A percentile compares a stretch with the other conserved stretches of the same genome.
These are phyloP conservation scores for Pythium apleroticum DNA, from an alignment of 352 stramenopile species.

Conservation along the genomic window DNA sequence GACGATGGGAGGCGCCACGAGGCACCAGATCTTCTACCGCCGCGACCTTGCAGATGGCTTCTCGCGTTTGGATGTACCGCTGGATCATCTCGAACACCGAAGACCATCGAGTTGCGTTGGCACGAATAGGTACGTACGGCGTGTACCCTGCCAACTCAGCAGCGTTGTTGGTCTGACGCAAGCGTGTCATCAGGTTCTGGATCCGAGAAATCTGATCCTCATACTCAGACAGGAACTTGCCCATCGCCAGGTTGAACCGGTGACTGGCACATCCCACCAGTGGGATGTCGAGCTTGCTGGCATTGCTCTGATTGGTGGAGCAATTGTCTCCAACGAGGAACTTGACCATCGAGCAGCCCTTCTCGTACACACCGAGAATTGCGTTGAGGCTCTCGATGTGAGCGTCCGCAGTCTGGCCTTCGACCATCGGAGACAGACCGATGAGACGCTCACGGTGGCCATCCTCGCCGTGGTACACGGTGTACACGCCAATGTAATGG, in stretches of 20 bases:
- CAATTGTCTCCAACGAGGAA: conserved; percentile 19
- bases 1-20: conserved; percentile 14
- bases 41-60: conserved; percentile 11
- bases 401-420: conserved; percentile 9
- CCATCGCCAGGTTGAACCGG: conserved; percentile 26
- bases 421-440: conserved; percentile 8
- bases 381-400: conserved; percentile 10
- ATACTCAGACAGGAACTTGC: conserved; percentile 15
- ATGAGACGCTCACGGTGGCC: conserved; percentile 1
- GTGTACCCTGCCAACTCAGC: conserved; percentile 24
- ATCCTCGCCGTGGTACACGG: background rate
- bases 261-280: conserved; percentile 31
- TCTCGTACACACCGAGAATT: conserved; percentile 20
- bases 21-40: conserved; percentile 28
- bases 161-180: conserved; percentile 22
- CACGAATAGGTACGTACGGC: conserved; percentile 5
- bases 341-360: conserved; percentile 11
- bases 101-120: conserved; percentile 28
- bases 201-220: conserved; percentile 16
- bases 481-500: conserved; percentile 13
- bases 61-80: conserved; percentile 25
- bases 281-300: conserved; percentile 23
- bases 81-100: conserved; percentile 26
- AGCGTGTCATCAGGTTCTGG: conserved; percentile 25
- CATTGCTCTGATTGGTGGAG: conserved; percentile 26